These are phyloP conservation scores for Xylaria sp. DNA, from an alignment of 2,329 filamentous ascomycete genomes.

Conservation along the genomic window DNA sequence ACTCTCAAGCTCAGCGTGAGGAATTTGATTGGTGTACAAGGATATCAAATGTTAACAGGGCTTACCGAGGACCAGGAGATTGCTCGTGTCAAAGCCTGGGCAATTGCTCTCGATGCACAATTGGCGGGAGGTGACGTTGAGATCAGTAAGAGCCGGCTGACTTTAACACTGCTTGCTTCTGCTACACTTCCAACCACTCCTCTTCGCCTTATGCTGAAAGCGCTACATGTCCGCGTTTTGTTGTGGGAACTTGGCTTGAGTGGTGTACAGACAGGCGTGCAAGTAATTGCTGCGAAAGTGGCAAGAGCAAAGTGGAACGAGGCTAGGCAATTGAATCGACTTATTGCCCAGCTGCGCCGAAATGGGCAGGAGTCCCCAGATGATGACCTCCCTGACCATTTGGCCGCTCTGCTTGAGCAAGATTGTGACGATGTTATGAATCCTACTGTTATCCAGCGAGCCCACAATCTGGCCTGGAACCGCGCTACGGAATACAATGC, in stretches of 20 bases:
- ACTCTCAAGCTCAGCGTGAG: slow-evolving; percentile 83
- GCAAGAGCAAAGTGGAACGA: slow-evolving; percentile 84
- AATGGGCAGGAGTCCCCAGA: slow-evolving; percentile 60
- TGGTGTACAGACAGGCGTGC: slow-evolving; percentile 70
- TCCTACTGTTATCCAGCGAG: slow-evolving; percentile 81
- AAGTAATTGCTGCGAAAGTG: slow-evolving; percentile 77
- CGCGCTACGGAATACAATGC: slow-evolving; percentile 76
- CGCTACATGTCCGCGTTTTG: slow-evolving; percentile 88
- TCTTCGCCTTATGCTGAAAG: slow-evolving; percentile 86
- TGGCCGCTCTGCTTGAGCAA: slow-evolving; percentile 78
- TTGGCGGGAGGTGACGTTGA: slow-evolving; percentile 90
- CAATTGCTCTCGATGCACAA: slow-evolving; percentile 92
- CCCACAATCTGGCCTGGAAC: slow-evolving; percentile 92
- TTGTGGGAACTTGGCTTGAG: slow-evolving; percentile 80
- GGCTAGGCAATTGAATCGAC: slow-evolving; percentile 72
- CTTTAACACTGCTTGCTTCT: slow-evolving; percentile 88
- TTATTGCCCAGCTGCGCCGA: slow-evolving; percentile 58
- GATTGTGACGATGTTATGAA: slow-evolving; percentile 86
- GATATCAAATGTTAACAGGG: slow-evolving; percentile 83
- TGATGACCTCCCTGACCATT: slow-evolving; percentile 79
- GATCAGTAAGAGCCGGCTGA: slow-evolving; percentile 86
- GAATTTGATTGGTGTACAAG: slow-evolving; percentile 78
- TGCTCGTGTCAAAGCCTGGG: slow-evolving; percentile 90
- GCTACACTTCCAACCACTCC: slow-evolving; percentile 87
- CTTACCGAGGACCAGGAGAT: slow-evolving; percentile 86